Conservation (phyloP, 2,329 filamentous ascomycete genomes). For the Fusarium nelsonii region DNA sequence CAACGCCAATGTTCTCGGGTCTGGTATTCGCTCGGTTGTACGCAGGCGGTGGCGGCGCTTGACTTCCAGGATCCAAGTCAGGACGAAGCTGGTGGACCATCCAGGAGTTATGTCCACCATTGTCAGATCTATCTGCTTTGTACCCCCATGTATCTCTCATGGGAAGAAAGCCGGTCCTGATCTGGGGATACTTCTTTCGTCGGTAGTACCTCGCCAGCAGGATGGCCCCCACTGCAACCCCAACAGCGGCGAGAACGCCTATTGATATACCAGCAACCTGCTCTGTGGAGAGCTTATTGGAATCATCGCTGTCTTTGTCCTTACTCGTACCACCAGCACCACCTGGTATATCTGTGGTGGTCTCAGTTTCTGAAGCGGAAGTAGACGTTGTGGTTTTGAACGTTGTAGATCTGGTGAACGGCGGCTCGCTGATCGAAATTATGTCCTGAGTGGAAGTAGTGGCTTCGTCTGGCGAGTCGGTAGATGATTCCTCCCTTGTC, state of each 20-base stretch:
- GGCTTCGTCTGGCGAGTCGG: constrained; percentile 1
- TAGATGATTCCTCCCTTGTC: constrained; percentile 6
- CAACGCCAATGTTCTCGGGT: constrained; percentile 59
- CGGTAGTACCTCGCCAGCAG: constrained; percentile 58
- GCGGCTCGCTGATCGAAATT: constrained; percentile 29
- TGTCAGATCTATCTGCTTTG: constrained; percentile 46
- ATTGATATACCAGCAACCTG: constrained; percentile 71
- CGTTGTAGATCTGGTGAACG: constrained; percentile 13
- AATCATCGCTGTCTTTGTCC: constrained; percentile 27
- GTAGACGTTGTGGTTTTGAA: constrained; percentile 22
- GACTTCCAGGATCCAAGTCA: constrained; percentile 34
- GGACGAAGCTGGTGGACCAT: constrained; percentile 42
- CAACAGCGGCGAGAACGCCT: constrained; percentile 63
- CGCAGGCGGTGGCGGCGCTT: constrained; percentile 40
- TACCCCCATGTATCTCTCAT: constrained; percentile 55
- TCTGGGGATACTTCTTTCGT: constrained; percentile 55
- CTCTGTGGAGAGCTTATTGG: constrained; percentile 50
- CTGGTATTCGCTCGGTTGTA: constrained; percentile 51
- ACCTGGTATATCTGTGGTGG: constrained; percentile 31
- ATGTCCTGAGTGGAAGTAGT: constrained; percentile 7
- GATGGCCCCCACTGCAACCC: constrained; percentile 63
- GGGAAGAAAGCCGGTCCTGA: constrained; percentile 56
- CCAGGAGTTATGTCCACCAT: constrained; percentile 47
- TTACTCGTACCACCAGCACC: constrained; percentile 28
- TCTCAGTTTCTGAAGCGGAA: constrained; percentile 31